A percentile compares a stretch with the other conserved stretches of the same genome.
Evolutionary conservation across 768 basidiomycete genomes (phyloP).

Genomic region (Dentipellis fragilis): DNA sequence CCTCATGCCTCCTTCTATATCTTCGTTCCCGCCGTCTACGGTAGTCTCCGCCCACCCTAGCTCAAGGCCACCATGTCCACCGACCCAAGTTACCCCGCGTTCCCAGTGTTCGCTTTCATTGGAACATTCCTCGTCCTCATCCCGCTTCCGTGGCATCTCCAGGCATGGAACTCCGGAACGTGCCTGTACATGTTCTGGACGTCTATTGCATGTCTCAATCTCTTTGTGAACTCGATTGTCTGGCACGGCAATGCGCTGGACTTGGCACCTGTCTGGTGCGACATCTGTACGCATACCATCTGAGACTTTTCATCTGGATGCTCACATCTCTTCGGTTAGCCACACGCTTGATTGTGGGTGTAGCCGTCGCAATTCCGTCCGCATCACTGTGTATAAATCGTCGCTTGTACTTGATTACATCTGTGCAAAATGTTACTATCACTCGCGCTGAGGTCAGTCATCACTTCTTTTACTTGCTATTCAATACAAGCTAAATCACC

Average conservation of each 20-base stretch:
- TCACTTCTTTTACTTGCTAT: neutral
- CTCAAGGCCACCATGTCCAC: neutral
- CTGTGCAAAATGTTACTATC: neutral
- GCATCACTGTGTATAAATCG: neutral
- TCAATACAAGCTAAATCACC: neutral
- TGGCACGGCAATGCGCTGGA: neutral
- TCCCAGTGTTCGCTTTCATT: slow-evolving; percentile 28
- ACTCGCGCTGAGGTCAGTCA: neutral
- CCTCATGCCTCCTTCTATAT: neutral
- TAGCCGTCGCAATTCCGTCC: neutral
- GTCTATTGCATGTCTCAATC: slow-evolving; percentile 25
- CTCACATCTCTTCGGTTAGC: neutral
- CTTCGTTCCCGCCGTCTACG: neutral
- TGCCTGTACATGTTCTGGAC: slow-evolving; percentile 63
- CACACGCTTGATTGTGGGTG: neutral
- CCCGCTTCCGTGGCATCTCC: slow-evolving; percentile 48
- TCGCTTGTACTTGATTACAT: neutral
- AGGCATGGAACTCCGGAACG: slow-evolving; percentile 61
- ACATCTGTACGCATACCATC: neutral
- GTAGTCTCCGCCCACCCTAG: neutral
- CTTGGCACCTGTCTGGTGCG: neutral
- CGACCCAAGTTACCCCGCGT: slow-evolving; percentile 22
- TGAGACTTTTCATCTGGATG: neutral
- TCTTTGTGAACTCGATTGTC: neutral
- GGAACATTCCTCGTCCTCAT: slow-evolving; percentile 20